phyloP scores from a whole-genome alignment of 2,329 filamentous ascomycete genomes.

The Aspergillus nomiae region DNA sequence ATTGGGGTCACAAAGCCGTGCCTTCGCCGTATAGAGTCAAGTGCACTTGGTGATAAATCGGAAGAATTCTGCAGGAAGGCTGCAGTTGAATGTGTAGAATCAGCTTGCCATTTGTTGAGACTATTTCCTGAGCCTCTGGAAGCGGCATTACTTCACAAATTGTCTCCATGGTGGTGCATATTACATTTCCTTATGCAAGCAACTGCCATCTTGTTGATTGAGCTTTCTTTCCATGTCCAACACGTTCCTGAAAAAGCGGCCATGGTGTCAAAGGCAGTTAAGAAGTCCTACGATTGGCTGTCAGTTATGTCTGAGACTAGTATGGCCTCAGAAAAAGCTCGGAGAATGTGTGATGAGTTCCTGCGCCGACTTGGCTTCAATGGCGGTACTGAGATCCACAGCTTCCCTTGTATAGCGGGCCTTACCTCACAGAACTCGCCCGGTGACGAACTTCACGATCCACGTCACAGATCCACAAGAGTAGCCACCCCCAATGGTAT shows the following conservation, averaged over 20 bases:
- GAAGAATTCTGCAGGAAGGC: slow-evolving; percentile 41
- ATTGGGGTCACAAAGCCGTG: slow-evolving; percentile 47
- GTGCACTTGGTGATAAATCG: slow-evolving; percentile 33
- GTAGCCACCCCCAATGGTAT: neutral
- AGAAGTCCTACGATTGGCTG: slow-evolving; percentile 40
- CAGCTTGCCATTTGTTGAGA: slow-evolving; percentile 43
- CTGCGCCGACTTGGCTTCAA: slow-evolving; percentile 37
- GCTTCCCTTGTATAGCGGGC: slow-evolving; percentile 14
- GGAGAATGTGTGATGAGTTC: slow-evolving; percentile 39
- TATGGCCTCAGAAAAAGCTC: slow-evolving; percentile 34
- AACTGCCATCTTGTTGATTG: slow-evolving; percentile 45
- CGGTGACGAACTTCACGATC: neutral
- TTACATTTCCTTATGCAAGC: slow-evolving; percentile 50
- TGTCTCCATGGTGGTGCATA: slow-evolving; percentile 48
- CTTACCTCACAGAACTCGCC: neutral
- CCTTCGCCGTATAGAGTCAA: slow-evolving; percentile 42
- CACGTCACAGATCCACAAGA: neutral
- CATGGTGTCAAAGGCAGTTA: slow-evolving; percentile 37
- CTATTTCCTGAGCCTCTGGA: slow-evolving; percentile 45
- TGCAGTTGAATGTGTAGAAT: slow-evolving; percentile 45
- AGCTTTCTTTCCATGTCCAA: slow-evolving; percentile 44
- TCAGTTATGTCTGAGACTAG: slow-evolving; percentile 33
- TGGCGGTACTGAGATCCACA: slow-evolving; percentile 32
- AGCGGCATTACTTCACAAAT: slow-evolving; percentile 36
- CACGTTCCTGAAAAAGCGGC: slow-evolving; percentile 45